Evolutionary conservation across 306 rosid genomes (phyloP).

Genomic region (Inga leiocalycina): DNA sequence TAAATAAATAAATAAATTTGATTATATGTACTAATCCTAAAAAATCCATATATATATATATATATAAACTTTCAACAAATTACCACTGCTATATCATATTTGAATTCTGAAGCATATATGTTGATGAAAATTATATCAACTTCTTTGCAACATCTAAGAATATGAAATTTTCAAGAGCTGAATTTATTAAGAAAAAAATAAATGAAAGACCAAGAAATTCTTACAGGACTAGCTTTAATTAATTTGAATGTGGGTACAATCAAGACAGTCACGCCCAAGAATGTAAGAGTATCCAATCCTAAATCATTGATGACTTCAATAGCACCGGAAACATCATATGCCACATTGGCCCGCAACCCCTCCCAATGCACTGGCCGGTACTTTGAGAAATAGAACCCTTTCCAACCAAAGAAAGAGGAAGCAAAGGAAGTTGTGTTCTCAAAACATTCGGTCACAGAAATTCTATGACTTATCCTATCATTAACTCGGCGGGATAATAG

Average conservation of each 20-base stretch:
- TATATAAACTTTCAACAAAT: constrained; percentile 9
- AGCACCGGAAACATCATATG: constrained; percentile 74
- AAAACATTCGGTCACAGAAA: constrained; percentile 42
- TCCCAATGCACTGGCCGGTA: constrained; percentile 38
- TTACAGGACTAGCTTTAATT: constrained; percentile 42
- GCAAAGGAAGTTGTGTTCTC: constrained; percentile 34
- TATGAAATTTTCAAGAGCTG: not conserved
- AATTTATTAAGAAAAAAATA: not conserved
- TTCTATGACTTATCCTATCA: constrained; percentile 40
- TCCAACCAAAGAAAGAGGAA: constrained; percentile 35
- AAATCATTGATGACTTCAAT: constrained; percentile 78
- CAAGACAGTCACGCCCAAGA: constrained; percentile 61
- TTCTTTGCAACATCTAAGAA: not conserved
- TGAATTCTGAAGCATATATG: constrained; percentile 1
- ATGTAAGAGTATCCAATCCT: constrained; percentile 72
- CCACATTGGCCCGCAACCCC: constrained; percentile 46
- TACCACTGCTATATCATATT: not conserved
- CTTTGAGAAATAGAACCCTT: constrained; percentile 46
- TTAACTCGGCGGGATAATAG: constrained; percentile 33
- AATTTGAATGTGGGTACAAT: constrained; percentile 72
- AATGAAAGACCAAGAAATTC: not conserved
- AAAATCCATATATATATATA: not conserved
- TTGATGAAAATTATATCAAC: constrained; percentile 1
- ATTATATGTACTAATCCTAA: not conserved
- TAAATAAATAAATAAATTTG: constrained; percentile 22